Evolutionary conservation across 1,284 basidiomycete genomes (phyloP).

Genomic region (Sutorius eximius): DNA sequence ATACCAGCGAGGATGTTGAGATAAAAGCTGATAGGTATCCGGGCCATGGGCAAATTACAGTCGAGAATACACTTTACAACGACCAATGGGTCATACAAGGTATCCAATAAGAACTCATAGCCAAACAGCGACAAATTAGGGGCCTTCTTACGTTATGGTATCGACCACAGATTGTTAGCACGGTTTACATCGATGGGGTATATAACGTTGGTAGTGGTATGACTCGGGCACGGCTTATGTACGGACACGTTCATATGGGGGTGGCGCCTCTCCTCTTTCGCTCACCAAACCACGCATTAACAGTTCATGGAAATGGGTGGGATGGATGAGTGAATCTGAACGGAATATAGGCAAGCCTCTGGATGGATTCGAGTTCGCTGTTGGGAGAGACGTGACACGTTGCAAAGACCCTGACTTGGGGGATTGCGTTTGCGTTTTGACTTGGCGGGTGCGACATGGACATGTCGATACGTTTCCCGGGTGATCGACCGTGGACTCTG

Average conservation of each 20-base stretch:
- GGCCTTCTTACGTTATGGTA: not conserved
- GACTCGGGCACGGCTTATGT: not conserved
- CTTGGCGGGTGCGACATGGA: constrained; percentile 40
- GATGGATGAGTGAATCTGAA: constrained; percentile 36
- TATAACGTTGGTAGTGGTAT: not conserved
- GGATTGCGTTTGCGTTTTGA: constrained; percentile 4
- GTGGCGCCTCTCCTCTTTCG: constrained; percentile 64
- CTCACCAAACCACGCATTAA: constrained; percentile 64
- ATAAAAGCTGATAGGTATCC: constrained; percentile 21
- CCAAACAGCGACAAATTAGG: not conserved
- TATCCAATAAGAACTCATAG: no score
- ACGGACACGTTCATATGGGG: constrained; percentile 46
- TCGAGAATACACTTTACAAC: not conserved
- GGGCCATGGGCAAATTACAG: constrained; percentile 10
- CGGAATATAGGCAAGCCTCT: constrained; percentile 16
- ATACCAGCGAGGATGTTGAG: constrained; percentile 23
- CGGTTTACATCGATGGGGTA: not conserved
- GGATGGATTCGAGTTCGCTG: constrained; percentile 33
- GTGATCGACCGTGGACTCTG: constrained; percentile 33
- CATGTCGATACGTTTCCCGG: constrained; percentile 40
- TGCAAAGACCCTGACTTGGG: constrained; percentile 7
- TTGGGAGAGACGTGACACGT: constrained; percentile 34
- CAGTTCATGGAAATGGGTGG: constrained; percentile 54
- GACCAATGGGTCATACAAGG: no score
- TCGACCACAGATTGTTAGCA: not conserved